Base-by-base conservation (phyloP, 805 yeast genomes). In the Kodamaea nitidulidarum region DNA sequence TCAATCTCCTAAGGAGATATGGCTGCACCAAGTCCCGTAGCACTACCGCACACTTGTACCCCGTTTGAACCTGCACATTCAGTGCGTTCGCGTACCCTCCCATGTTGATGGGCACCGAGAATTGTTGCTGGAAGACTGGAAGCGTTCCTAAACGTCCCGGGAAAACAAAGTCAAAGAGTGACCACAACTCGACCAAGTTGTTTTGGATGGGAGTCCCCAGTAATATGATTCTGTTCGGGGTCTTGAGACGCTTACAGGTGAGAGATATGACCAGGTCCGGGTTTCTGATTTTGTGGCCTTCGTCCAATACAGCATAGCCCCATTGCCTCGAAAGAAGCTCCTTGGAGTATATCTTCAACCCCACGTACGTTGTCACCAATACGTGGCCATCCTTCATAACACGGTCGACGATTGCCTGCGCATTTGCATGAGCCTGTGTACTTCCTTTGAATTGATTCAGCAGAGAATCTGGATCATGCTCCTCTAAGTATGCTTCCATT, bases 41-140 rank as follows among this genome's bases (percentile, higher is more conserved):
- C 2, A 91, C 81, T 4, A 90, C 93, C 0, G 98, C 98, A 65
- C 98, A 93, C 56, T 88, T 88, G 55, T 87, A 90, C 2, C 97
- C 96, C 1, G 97, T 82, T 55, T 91, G 97, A 0, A 93, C 98
- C 56, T 93, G 97, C 3, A 93, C 77, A 56, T 93, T 93, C 1
- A 95, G 80, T 0, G 98, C 98, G 65, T 91, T 93, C 1, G 98
- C 96, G 62, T 93, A 93, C 0, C 98, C 98, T n/a, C 98, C 98
- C 56, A 86, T 73, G 54, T 88, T 91, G 32, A 93, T 93, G 0
- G 98, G 98, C 4, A 81, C 70, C 2, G 95, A 84, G 58, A 93
- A 93, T 57, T 93, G 96, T 38, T 76, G 84, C 60, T 90, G 95
- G 52, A 93, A 93, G 0, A 93, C 91, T 0, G 98, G 98, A 16